Conservation (phyloP, 2,329 filamentous ascomycete genomes). For the Chalaropsis ovoidea region DNA sequence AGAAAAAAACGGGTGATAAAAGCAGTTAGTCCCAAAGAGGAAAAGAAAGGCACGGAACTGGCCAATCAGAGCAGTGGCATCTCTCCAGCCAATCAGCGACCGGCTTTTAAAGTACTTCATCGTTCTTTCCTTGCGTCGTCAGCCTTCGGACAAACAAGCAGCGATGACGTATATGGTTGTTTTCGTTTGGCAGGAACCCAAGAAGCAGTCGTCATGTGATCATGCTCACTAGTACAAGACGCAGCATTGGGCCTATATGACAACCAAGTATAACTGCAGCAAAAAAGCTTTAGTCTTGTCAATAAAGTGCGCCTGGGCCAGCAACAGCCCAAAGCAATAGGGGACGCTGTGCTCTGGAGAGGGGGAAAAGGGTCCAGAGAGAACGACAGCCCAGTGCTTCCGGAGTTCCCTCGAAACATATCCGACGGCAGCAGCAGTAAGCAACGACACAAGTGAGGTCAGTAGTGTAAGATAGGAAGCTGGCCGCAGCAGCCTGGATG, state of each 20-base stretch:
- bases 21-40: background rate
- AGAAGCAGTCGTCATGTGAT: background rate
- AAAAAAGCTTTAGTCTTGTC: background rate
- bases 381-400: background rate
- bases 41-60: no score
- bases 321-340: background rate
- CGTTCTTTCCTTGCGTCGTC: constrained; percentile 9
- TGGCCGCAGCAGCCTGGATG: background rate
- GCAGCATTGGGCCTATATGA: background rate
- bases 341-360: background rate
- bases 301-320: background rate
- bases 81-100: background rate
- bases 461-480: background rate
- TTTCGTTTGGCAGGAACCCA: no score
- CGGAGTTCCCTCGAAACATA: background rate
- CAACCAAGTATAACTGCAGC: background rate
- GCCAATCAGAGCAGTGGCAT: background rate
- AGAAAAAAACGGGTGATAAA: background rate
- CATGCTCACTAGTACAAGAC: background rate
- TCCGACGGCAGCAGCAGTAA: background rate
- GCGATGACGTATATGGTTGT: background rate
- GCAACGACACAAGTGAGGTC: background rate
- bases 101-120: background rate
- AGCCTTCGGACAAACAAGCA: background rate
- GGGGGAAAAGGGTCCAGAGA: background rate